Percentiles rank a stretch among this genome's conserved stretches.
Conservation (phyloP, 148 eudicot genomes). For the Vaccinium darrowii region DNA sequence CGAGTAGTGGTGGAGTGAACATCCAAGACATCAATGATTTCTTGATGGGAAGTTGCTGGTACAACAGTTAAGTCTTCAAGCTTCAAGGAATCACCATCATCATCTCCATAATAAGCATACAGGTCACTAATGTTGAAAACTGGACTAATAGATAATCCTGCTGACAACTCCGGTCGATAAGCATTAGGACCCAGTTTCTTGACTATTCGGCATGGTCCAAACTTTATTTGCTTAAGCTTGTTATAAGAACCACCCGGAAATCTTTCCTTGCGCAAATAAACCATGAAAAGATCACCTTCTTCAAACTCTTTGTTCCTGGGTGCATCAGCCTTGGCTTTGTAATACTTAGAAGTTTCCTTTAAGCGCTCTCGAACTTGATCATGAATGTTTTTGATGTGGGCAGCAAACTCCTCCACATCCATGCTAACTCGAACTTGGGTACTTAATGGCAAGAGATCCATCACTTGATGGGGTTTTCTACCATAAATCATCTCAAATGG, state of each 20-base stretch:
- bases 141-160: neutral
- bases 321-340: neutral
- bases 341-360: neutral
- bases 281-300: neutral
- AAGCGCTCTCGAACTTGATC: neutral
- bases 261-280: neutral
- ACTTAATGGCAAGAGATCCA: neutral
- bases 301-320: neutral
- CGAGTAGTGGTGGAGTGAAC: neutral
- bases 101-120: neutral
- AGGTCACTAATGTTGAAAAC: neutral
- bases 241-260: neutral
- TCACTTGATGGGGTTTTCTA: neutral
- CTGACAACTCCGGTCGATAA: neutral
- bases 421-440: neutral
- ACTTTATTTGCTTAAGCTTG: neutral
- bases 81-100: neutral
- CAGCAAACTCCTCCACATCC: neutral
- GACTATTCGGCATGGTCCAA: neutral
- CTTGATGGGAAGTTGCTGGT: neutral
- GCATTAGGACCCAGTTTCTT: neutral
- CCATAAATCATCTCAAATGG: conserved; percentile 1
- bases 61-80: neutral
- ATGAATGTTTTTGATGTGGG: neutral
- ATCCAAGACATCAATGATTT: too few relatives aligned